These are phyloP conservation scores for Cladosporium sp. DNA, from an alignment of 2,329 filamentous ascomycete species.

Conservation along the genomic window DNA sequence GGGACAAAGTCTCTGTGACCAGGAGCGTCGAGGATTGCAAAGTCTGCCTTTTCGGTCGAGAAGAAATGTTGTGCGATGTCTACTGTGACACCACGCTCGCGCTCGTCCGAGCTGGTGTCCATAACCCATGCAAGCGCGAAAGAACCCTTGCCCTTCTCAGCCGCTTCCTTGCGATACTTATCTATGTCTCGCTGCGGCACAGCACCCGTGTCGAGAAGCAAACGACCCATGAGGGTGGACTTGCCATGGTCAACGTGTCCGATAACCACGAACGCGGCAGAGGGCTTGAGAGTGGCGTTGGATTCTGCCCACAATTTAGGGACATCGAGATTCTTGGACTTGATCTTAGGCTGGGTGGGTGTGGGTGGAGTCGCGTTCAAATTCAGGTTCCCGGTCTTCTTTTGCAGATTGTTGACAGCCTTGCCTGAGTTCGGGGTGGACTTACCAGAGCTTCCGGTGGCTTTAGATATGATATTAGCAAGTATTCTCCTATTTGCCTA, in stretches of 20 bases:
- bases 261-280: constrained; percentile 38
- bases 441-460: neutral
- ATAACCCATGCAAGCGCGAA: constrained; percentile 97
- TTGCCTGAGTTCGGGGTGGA: constrained; percentile 14
- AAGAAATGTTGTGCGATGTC: constrained; percentile 95
- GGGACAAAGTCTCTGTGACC: constrained; percentile 95
- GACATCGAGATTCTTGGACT: constrained; percentile 78
- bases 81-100: constrained; percentile 86
- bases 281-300: constrained; percentile 20
- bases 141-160: constrained; percentile 87
- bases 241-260: constrained; percentile 97
- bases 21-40: constrained; percentile 92
- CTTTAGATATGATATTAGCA: neutral
- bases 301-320: constrained; percentile 26
- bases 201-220: constrained; percentile 81
- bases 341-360: constrained; percentile 39
- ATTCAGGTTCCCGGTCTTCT: constrained; percentile 28
- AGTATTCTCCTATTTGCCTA: constrained; percentile 24
- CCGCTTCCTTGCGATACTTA: constrained; percentile 69
- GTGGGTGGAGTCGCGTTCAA: constrained; percentile 18
- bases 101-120: constrained; percentile 85
- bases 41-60: constrained; percentile 77
- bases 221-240: constrained; percentile 93
- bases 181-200: constrained; percentile 85
- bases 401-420: constrained; percentile 22